These are phyloP conservation scores for Daldinia decipiens DNA, from an alignment of 495 filamentous ascomycete genomes.

Conservation along the genomic window DNA sequence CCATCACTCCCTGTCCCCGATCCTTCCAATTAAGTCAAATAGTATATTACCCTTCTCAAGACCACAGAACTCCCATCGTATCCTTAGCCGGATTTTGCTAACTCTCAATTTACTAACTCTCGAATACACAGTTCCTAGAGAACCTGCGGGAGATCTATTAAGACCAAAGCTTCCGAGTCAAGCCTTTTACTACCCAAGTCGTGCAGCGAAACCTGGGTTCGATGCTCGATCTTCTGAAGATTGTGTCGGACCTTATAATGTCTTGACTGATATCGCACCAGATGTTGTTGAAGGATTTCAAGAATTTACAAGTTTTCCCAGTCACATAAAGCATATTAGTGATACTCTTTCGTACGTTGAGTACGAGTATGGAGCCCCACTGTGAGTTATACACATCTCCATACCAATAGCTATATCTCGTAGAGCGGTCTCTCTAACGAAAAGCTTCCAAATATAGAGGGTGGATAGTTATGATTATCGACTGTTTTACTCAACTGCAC, in stretches of 20 bases:
- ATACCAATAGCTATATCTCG: background rate
- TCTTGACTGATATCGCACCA: background rate
- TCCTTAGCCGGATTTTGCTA: background rate
- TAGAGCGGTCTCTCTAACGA: background rate
- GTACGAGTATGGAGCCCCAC: background rate
- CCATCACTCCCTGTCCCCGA: too few relatives aligned
- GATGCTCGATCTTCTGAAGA: fast-evolving
- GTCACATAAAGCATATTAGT: background rate
- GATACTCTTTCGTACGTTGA: background rate
- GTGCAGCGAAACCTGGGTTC: background rate
- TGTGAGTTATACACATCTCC: conserved; percentile 2
- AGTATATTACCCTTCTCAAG: background rate
- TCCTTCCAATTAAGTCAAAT: background rate
- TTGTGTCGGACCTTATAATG: background rate
- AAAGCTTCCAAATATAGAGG: conserved; percentile 1
- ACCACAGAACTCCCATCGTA: background rate
- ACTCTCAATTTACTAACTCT: background rate
- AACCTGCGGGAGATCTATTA: background rate
- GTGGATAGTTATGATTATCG: conserved; percentile 3
- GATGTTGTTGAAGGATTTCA: background rate
- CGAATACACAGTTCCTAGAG: background rate
- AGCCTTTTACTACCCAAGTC: background rate
- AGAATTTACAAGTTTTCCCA: background rate
- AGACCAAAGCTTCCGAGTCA: background rate
- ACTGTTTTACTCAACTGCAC: background rate